phyloP scores from a whole-genome alignment of 31 red algal genomes.

The Bonnemaisonia californica region DNA sequence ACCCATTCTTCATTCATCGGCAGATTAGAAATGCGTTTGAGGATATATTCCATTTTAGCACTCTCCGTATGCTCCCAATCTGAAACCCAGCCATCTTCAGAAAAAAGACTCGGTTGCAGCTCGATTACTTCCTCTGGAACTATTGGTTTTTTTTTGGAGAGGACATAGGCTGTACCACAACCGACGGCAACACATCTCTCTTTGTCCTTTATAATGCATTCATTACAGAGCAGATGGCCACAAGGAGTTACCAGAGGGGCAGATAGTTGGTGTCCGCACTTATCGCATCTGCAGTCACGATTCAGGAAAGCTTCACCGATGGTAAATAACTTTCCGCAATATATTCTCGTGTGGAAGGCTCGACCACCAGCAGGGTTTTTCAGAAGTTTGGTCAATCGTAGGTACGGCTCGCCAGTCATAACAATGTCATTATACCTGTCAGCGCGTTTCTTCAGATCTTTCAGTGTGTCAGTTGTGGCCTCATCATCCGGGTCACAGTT shows the following conservation, averaged over 20 bases:
- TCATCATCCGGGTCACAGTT: background rate
- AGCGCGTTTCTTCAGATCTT: conserved; percentile 14
- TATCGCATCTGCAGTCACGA: conserved; percentile 43
- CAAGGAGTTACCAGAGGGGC: conserved; percentile 90
- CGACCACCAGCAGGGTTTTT: conserved; percentile 3
- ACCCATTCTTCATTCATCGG: conserved; percentile 32
- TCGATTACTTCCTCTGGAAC: conserved; percentile 87
- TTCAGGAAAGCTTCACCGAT: conserved; percentile 47
- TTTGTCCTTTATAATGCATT: conserved; percentile 56
- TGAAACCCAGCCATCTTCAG: conserved; percentile 32
- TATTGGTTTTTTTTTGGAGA: conserved; percentile 53
- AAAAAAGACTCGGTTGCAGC: conserved; percentile 74
- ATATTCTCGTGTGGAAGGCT: conserved; percentile 4
- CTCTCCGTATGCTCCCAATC: conserved; percentile 73
- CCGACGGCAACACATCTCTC: conserved; percentile 34
- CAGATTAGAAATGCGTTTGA: conserved; percentile 62
- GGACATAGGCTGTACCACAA: conserved; percentile 53
- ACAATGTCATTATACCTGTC: conserved; percentile 5
- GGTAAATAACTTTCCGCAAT: conserved; percentile 41
- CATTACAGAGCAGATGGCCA: conserved; percentile 80
- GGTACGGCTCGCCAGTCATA: background rate
- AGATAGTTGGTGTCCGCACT: conserved; percentile 25
- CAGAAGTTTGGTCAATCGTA: conserved; percentile 3
- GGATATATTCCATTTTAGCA: conserved; percentile 78
- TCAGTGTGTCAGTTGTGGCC: conserved; percentile 5